Percentiles rank a stretch among this genome's conserved stretches.
Evolutionary conservation across 306 rosid species (phyloP).

Genomic region (Prunus davidiana): DNA sequence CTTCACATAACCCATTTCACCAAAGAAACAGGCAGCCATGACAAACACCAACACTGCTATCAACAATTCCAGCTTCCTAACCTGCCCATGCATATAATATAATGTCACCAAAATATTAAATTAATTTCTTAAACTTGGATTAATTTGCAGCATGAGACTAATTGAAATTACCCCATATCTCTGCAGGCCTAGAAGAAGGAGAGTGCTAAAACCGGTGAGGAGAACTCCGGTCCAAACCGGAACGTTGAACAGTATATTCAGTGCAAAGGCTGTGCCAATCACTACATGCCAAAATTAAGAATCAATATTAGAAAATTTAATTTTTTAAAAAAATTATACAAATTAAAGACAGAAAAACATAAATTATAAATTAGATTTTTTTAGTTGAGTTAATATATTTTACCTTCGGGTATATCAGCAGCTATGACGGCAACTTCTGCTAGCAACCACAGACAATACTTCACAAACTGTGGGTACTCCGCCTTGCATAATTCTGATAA

Average conservation of each 20-base stretch:
- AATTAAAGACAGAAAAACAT: background rate
- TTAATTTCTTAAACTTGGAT: background rate
- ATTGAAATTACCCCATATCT: conserved; percentile 60
- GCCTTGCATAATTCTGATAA: conserved; percentile 78
- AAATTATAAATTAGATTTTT: background rate
- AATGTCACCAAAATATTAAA: background rate
- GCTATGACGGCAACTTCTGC: conserved; percentile 87
- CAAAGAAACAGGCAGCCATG: conserved; percentile 91
- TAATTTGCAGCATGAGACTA: no score
- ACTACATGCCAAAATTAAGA: conserved; percentile 39
- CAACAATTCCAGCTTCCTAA: conserved; percentile 69
- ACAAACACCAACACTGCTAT: conserved; percentile 54
- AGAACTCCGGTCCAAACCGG: conserved; percentile 89
- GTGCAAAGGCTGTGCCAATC: conserved; percentile 85
- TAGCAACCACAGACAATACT: conserved; percentile 75
- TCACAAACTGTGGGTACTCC: conserved; percentile 67
- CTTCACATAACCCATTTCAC: conserved; percentile 74
- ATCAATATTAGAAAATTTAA: background rate
- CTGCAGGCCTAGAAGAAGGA: conserved; percentile 73
- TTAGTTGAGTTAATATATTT: background rate
- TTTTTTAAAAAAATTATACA: background rate
- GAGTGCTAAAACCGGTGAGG: conserved; percentile 70
- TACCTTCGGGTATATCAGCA: conserved; percentile 93
- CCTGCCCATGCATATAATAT: conserved; percentile 21
- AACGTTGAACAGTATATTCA: conserved; percentile 68